These are phyloP conservation scores for Mortierella claussenii DNA, from an alignment of 192 early-diverging fungal species.

Conservation along the genomic window DNA sequence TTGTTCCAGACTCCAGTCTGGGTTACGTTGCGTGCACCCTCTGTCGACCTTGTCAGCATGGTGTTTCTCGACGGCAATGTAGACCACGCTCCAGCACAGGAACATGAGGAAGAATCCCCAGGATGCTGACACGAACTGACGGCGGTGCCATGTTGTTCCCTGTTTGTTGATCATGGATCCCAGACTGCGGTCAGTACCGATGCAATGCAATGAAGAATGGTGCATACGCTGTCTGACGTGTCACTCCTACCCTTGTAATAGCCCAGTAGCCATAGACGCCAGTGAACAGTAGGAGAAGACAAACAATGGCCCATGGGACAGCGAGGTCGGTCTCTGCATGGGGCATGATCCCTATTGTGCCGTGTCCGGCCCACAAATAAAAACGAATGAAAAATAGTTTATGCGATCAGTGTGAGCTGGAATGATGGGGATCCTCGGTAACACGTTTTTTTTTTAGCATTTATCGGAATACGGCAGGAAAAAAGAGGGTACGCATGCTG, in stretches of 20 bases:
- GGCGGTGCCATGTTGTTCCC: constrained; percentile 42
- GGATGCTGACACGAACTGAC: constrained; percentile 37
- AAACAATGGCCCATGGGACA: constrained; percentile 43
- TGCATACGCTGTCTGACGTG: too few species aligned
- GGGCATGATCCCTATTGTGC: constrained; percentile 39
- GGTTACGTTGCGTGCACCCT: constrained; percentile 19
- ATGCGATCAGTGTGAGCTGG: too few species aligned
- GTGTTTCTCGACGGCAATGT: constrained; percentile 31
- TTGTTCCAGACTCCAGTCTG: neutral
- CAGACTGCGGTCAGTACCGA: too few species aligned
- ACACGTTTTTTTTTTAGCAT: too few species aligned
- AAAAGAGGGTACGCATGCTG: too few species aligned
- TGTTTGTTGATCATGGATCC: too few species aligned
- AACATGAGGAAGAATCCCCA: constrained; percentile 49
- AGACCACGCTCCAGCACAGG: constrained; percentile 45
- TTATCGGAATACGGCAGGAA: too few species aligned
- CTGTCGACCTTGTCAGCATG: constrained; percentile 18
- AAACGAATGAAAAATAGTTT: neutral
- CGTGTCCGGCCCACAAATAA: neutral
- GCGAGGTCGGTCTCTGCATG: constrained; percentile 36
- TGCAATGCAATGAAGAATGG: too few species aligned
- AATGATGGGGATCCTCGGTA: too few species aligned
- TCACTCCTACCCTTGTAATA: constrained; percentile 16
- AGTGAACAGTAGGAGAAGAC: constrained; percentile 20
- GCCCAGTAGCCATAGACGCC: constrained; percentile 39